Conservation (phyloP, 495 filamentous ascomycete species). For the Penicillium paradoxum region DNA sequence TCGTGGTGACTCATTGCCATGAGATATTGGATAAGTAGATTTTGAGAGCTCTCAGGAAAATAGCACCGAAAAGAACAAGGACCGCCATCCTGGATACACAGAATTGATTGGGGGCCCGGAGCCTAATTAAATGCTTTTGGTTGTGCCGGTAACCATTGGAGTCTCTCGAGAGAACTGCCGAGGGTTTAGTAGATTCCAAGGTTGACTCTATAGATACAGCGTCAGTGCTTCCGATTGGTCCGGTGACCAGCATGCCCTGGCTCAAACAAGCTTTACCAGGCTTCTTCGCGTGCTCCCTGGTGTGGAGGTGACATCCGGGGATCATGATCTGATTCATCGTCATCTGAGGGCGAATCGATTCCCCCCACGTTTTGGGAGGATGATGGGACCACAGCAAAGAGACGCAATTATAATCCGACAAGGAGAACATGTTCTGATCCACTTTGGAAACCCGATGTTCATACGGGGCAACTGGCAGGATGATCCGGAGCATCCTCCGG, state of each 20-base stretch:
- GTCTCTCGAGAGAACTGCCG: not conserved
- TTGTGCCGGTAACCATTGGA: not conserved
- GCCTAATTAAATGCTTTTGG: conserved; percentile 2
- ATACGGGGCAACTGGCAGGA: not conserved
- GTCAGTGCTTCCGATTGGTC: conserved; percentile 19
- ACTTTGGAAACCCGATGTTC: not conserved
- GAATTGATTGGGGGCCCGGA: not conserved
- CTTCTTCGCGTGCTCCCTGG: conserved; percentile 9
- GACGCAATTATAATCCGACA: conserved; percentile 18
- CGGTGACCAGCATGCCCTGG: not conserved
- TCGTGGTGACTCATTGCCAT: conserved; percentile 12
- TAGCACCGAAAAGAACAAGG: not conserved
- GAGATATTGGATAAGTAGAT: not conserved
- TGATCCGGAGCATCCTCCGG: conserved; percentile 1
- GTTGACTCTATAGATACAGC: conserved; percentile 4
- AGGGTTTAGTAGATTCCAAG: not conserved
- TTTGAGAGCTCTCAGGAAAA: not conserved
- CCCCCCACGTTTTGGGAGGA: conserved; percentile 14
- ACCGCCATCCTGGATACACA: not conserved
- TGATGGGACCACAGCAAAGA: not conserved
- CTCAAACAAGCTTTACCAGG: conserved; percentile 9
- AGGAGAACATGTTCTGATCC: not conserved
- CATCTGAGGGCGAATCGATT: conserved; percentile 4
- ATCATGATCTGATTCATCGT: conserved; percentile 16
- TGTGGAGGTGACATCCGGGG: conserved; percentile 28